Evolutionary conservation across 2,329 filamentous ascomycete species (phyloP).

Genomic region (Curvularia spicifera): DNA sequence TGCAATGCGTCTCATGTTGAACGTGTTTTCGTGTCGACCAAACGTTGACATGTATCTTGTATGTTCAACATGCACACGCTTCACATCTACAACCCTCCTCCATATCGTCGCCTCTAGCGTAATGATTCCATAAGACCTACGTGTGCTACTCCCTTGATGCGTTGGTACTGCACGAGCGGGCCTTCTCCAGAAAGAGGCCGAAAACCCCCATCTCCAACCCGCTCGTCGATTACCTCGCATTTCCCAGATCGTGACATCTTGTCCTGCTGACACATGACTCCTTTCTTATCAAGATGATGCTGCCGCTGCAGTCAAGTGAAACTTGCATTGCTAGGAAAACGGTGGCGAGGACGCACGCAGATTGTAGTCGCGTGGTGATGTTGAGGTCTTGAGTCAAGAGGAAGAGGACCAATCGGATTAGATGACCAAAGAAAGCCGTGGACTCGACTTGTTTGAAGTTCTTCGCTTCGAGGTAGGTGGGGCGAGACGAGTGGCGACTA

Average conservation of each 20-base stretch:
- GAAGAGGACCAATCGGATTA: background rate
- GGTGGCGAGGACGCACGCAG: background rate
- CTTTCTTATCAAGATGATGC: background rate
- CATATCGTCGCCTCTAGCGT: background rate
- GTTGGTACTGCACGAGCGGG: background rate
- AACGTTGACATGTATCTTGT: too few relatives aligned
- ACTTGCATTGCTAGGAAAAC: background rate
- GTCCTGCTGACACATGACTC: slow-evolving; percentile 1
- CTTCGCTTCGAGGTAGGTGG: slow-evolving; percentile 6
- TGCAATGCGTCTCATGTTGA: background rate
- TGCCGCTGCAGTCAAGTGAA: background rate
- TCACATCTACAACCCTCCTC: background rate
- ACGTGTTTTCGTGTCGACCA: too few relatives aligned
- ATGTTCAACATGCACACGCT: too few relatives aligned
- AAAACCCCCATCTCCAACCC: background rate
- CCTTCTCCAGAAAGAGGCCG: background rate
- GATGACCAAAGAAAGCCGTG: background rate
- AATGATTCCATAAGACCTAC: background rate
- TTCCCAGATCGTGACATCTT: background rate
- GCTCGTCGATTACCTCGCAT: background rate
- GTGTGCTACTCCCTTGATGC: background rate
- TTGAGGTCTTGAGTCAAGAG: background rate
- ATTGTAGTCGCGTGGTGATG: background rate
- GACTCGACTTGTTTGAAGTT: background rate
- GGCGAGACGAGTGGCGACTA: slow-evolving; percentile 2